Evolutionary conservation across 768 basidiomycete species (phyloP), one percentile per base, ranked within the genome.

Genomic region (Termitomyces sp.): DNA sequence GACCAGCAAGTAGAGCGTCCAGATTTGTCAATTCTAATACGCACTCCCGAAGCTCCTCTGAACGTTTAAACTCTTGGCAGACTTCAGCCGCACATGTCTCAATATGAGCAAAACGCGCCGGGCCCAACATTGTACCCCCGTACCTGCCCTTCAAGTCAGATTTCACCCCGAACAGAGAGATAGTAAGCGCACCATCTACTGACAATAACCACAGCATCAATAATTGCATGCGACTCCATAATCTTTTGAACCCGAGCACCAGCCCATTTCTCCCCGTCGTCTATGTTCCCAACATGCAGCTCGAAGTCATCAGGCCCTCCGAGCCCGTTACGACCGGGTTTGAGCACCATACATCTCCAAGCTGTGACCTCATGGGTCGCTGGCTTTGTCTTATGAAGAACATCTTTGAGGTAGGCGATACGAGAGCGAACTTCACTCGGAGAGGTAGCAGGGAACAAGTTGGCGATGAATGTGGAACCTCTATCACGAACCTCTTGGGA

Each of bases 171-270:
- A 44, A 30, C 28, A 17, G 21, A 34, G 16, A 39, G 23, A 39
- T 21, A 43, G 27, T 42, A 30, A 49, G 56, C 70, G 65, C 67
- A 91, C 89, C 91, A 89, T 56, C 91, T 81, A 69, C 82, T 86
- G 39, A 92, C 87, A 58, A 92, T 77, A 11, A 93, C 85, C 3
- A 88, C 87, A 9, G 86, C 89, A 66, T 94, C 91, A 27, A 92
- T 77, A 17, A 85, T 76, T 1, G 82, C 85, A 59, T 83, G 77
- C n/a, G 74, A 72, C 63, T 83, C 78, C 86, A 94, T 88, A 12
- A 83, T 79, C 61, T 78, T 82, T 60, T 89, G 66, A 28, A 90
- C 75, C 58, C 76, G 79, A 16, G 72, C 75, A 27, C 87, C 86
- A 28, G 81, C 89, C 77, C 83, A 87, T 61, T 79, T 79, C 70